phyloP scores from a whole-genome alignment of 495 filamentous ascomycete genomes.

The Pyrenopolyporus hunteri region DNA sequence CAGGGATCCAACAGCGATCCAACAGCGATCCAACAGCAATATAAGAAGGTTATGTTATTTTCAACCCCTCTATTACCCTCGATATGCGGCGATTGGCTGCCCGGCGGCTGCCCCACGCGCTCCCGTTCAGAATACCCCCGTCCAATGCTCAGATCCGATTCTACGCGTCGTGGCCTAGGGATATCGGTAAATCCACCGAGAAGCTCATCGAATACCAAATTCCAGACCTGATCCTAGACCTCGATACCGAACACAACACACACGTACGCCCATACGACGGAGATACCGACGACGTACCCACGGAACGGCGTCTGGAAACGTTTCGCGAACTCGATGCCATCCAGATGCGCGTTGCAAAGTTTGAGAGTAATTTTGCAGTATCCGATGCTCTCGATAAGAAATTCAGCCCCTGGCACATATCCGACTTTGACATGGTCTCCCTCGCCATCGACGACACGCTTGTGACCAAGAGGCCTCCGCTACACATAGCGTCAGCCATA shows the following conservation, averaged over 20 bases:
- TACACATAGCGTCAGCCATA: too few species aligned
- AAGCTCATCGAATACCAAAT: constrained; percentile 26
- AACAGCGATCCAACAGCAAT: neutral
- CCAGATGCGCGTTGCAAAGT: constrained; percentile 18
- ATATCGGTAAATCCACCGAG: too few species aligned
- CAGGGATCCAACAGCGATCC: too few species aligned
- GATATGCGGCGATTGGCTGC: constrained; percentile 26
- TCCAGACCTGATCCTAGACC: constrained; percentile 34
- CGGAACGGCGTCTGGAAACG: neutral
- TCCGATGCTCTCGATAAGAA: neutral
- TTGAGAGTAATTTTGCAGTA: constrained; percentile 18
- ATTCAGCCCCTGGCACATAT: constrained; percentile 28
- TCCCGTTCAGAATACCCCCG: constrained; percentile 5
- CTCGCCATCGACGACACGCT: constrained; percentile 19
- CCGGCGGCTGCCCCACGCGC: constrained; percentile 2
- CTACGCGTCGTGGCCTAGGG: too few species aligned
- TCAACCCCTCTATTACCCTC: constrained; percentile 1
- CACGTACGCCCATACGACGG: constrained; percentile 33
- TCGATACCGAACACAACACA: constrained; percentile 36
- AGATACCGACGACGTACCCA: constrained; percentile 18
- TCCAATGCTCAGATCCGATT: constrained; percentile 15
- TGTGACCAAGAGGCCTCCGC: neutral
- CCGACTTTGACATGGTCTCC: constrained; percentile 42
- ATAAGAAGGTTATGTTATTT: constrained; percentile 11
- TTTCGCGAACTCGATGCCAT: constrained; percentile 6